phyloP scores from a whole-genome alignment of 805 yeast species.

The Kodamaea kaohsiungensis region DNA sequence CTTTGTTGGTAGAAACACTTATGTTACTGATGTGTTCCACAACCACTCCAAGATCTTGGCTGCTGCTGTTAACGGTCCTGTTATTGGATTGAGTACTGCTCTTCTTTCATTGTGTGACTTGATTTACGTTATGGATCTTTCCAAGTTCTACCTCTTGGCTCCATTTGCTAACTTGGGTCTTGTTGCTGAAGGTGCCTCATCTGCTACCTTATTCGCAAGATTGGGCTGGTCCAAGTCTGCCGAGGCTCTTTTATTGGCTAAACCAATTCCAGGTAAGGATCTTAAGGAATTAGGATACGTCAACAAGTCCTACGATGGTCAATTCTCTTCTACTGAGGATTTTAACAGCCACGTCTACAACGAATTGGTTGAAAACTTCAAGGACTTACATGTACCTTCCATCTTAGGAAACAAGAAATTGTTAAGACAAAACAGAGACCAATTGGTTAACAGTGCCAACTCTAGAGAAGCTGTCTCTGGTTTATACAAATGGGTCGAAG shows the following conservation, averaged over 20 bases:
- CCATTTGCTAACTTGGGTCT: conserved; percentile 85
- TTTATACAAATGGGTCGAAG: conserved; percentile 65
- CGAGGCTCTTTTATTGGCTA: conserved; percentile 70
- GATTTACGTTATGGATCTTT: conserved; percentile 63
- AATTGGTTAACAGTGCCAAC: conserved; percentile 49
- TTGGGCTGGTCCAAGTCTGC: conserved; percentile 72
- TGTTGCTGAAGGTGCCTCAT: conserved; percentile 78
- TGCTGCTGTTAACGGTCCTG: conserved; percentile 84
- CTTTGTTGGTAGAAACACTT: conserved; percentile 72
- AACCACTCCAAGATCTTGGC: conserved; percentile 71
- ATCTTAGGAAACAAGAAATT: conserved; percentile 48
- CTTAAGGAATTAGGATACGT: conserved; percentile 60
- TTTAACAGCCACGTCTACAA: conserved; percentile 44
- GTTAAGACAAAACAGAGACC: conserved; percentile 41
- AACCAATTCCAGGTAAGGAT: conserved; percentile 62
- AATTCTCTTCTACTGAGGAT: conserved; percentile 35
- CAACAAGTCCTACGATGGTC: conserved; percentile 53
- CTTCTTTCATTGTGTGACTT: conserved; percentile 73
- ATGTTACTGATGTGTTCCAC: conserved; percentile 64
- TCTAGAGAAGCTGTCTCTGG: conserved; percentile 71
- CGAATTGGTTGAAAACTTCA: conserved; percentile 35
- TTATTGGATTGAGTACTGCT: conserved; percentile 75
- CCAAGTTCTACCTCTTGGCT: conserved; percentile 57
- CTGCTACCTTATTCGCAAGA: conserved; percentile 65
- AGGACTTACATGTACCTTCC: conserved; percentile 47